A percentile compares a stretch with the other conserved stretches of the same genome.
Evolutionary conservation across 2,329 filamentous ascomycete genomes (phyloP).

Genomic region (Cercospora sp.): DNA sequence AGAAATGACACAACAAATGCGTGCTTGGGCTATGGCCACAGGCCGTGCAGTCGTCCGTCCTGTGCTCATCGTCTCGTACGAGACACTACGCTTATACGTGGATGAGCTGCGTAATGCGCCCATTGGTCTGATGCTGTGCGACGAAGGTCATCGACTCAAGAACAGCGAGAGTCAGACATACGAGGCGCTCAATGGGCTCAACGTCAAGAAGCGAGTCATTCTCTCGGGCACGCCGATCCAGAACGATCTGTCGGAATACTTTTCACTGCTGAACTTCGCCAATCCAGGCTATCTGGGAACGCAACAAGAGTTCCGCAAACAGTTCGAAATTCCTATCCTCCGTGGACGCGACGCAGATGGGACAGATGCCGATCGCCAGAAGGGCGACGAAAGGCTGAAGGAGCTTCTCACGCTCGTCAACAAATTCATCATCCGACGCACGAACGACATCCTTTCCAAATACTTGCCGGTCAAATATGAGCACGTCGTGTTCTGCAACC

Average conservation of each 20-base stretch:
- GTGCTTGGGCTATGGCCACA: conserved; percentile 90
- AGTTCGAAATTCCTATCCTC: conserved; percentile 89
- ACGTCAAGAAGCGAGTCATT: conserved; percentile 89
- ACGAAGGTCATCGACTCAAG: conserved; percentile 94
- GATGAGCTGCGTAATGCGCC: conserved; percentile 86
- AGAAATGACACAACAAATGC: conserved; percentile 83
- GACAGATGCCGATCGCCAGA: conserved; percentile 75
- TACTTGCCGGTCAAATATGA: conserved; percentile 98
- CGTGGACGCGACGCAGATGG: conserved; percentile 88
- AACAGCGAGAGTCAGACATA: conserved; percentile 97
- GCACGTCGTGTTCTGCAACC: conserved; percentile 96
- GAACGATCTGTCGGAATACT: conserved; percentile 98
- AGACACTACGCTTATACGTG: conserved; percentile 87
- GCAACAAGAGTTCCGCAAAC: conserved; percentile 86
- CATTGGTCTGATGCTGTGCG: conserved; percentile 90
- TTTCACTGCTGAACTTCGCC: conserved; percentile 91
- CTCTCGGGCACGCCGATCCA: conserved; percentile 96
- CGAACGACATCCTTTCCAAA: conserved; percentile 96
- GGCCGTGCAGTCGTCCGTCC: conserved; percentile 88
- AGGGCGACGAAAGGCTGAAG: conserved; percentile 77
- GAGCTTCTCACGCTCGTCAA: conserved; percentile 86
- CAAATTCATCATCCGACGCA: conserved; percentile 96
- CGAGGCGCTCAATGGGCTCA: conserved; percentile 82
- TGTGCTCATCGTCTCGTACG: conserved; percentile 96
- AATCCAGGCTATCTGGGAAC: conserved; percentile 91